phyloP scores from a whole-genome alignment of 352 stramenopile species.

The Pythium brassicae region DNA sequence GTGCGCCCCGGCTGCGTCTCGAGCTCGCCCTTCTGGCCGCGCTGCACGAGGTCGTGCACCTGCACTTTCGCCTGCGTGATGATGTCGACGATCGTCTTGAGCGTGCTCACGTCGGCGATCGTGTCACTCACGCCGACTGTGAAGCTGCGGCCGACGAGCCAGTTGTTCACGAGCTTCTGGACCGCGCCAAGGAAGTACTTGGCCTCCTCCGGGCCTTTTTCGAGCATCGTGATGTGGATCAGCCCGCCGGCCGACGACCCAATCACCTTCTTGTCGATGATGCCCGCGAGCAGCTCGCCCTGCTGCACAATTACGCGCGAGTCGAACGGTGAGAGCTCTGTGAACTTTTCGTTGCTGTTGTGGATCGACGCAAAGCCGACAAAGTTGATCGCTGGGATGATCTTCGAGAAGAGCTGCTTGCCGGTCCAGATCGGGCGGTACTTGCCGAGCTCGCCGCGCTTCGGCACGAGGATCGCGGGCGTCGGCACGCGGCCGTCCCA shows the following conservation, averaged over 20 bases:
- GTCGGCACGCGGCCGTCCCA: conserved; percentile 97
- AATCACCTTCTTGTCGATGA: conserved; percentile 99
- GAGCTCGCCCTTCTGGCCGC: conserved; percentile 96
- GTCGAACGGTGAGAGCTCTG: conserved; percentile 93
- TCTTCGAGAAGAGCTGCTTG: conserved; percentile 98
- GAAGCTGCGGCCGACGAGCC: conserved; percentile 97
- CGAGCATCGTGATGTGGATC: conserved; percentile 96
- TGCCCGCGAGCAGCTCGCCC: conserved; percentile 95
- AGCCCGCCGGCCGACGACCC: conserved; percentile 95
- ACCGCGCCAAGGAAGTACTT: conserved; percentile 88
- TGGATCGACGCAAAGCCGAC: conserved; percentile 93
- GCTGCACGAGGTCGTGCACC: conserved; percentile 92
- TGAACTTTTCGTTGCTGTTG: conserved; percentile 89
- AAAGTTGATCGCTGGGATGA: conserved; percentile 97
- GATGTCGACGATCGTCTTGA: conserved; percentile 98
- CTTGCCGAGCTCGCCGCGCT: conserved; percentile 81
- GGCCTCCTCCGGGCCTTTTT: conserved; percentile 88
- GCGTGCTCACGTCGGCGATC: conserved; percentile 96
- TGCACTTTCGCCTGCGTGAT: conserved; percentile 98
- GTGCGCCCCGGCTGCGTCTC: conserved; percentile 97
- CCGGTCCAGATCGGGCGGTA: conserved; percentile 95
- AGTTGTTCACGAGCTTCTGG: conserved; percentile 99
- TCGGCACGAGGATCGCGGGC: conserved; percentile 96
- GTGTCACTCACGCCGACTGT: conserved; percentile 98
- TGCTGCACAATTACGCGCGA: conserved; percentile 97